Evolutionary conservation across 306 rosid genomes (phyloP).

Genomic region (Glycyrrhiza uralensis): DNA sequence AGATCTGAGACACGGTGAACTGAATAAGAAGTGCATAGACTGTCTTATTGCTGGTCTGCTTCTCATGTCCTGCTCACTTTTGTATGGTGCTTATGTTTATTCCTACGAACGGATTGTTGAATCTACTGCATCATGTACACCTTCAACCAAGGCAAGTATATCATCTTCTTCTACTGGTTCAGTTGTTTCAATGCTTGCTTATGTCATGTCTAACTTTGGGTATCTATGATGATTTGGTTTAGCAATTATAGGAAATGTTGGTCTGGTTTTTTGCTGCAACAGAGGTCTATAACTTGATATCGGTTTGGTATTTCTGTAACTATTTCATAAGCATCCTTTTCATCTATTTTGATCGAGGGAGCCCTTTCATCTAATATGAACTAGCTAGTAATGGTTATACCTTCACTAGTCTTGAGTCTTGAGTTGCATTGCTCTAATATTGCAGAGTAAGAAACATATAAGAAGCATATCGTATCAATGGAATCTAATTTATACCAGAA

Average conservation of each 20-base stretch:
- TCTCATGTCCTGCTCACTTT: slow-evolving; percentile 58
- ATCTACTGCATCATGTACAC: slow-evolving; percentile 65
- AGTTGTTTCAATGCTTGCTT: background rate
- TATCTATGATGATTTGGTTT: background rate
- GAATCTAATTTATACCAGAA: background rate
- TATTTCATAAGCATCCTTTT: background rate
- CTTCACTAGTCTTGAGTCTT: background rate
- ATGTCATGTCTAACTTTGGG: background rate
- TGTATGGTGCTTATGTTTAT: slow-evolving; percentile 62
- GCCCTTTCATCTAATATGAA: background rate
- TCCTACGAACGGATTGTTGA: slow-evolving; percentile 59
- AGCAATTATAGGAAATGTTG: background rate
- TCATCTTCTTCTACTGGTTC: background rate
- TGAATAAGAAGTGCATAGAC: slow-evolving; percentile 62
- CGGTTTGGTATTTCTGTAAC: background rate
- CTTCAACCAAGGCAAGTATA: slow-evolving; percentile 57
- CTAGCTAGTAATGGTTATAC: background rate
- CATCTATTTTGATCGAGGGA: background rate
- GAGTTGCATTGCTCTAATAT: background rate
- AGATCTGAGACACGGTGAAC: slow-evolving; percentile 63
- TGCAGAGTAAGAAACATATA: slow-evolving; percentile 5
- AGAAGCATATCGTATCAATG: background rate
- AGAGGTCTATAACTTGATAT: background rate
- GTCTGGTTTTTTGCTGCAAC: background rate
- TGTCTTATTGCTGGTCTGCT: slow-evolving; percentile 80